Percentiles rank a stretch among this genome's conserved stretches.
These are phyloP conservation scores for Coffea humblotiana DNA, from an alignment of 305 asterid genomes.

Conservation along the genomic window DNA sequence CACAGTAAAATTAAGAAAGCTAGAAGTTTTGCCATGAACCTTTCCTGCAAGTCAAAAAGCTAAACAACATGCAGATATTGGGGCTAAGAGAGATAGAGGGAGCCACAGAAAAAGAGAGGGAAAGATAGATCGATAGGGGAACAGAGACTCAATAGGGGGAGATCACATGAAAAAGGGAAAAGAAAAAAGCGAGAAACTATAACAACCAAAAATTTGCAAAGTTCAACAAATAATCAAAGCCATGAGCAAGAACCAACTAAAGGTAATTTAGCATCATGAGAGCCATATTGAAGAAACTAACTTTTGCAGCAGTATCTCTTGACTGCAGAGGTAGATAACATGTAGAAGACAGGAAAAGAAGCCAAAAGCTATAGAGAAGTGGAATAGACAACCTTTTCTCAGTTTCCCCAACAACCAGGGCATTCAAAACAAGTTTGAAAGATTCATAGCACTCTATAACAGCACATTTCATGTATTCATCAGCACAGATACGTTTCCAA, in stretches of 20 bases:
- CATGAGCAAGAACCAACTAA: background rate
- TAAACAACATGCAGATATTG: background rate
- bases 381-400: slow-evolving; percentile 73
- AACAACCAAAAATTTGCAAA: background rate
- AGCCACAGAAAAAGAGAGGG: too few relatives aligned
- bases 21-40: background rate
- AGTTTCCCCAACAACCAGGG: slow-evolving; percentile 79
- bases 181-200: background rate
- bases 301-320: background rate
- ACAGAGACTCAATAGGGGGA: background rate
- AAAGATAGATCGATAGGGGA: too few relatives aligned
- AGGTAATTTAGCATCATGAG: background rate
- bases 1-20: background rate
- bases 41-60: background rate
- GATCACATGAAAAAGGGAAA: background rate
- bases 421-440: slow-evolving; percentile 76
- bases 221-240: background rate
- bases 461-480: slow-evolving; percentile 95
- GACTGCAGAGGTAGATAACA: background rate
- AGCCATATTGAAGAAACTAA: background rate
- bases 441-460: slow-evolving; percentile 95
- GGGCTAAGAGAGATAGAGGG: background rate
- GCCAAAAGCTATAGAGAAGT: slow-evolving; percentile 11
- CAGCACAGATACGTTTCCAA: slow-evolving; percentile 91
- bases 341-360: background rate